A percentile compares a stretch with the other conserved stretches of the same genome.
phyloP scores from a whole-genome alignment of 441 rosid species.

The Flueggea neowawraea region DNA sequence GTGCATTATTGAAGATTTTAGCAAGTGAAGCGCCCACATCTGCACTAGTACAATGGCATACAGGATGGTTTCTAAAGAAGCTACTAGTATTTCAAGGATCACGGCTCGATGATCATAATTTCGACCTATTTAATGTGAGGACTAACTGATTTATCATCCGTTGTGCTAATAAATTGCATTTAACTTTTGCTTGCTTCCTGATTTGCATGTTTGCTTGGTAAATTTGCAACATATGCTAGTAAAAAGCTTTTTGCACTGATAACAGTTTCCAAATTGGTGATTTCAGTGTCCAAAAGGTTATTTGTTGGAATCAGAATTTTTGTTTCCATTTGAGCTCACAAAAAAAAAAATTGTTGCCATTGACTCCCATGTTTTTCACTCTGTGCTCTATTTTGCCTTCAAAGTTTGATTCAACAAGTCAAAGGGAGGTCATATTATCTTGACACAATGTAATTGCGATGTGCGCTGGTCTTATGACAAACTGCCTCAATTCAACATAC shows the following conservation, averaged over 20 bases:
- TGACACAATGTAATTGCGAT: no score
- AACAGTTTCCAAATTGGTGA: no score
- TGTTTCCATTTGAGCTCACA: not conserved
- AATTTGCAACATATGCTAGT: no score
- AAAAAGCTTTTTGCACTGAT: no score
- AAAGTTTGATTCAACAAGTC: no score
- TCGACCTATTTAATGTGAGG: constrained; percentile 53
- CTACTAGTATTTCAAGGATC: constrained; percentile 34
- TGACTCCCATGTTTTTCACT: not conserved
- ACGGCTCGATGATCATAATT: constrained; percentile 28
- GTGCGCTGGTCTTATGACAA: no score
- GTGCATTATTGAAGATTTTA: constrained; percentile 44
- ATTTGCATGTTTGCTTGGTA: not conserved
- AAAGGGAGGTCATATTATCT: no score
- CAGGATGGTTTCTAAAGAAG: constrained; percentile 55
- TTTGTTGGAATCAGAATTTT: not conserved
- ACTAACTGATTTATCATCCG: constrained; percentile 2
- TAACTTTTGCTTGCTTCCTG: not conserved
- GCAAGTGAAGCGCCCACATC: constrained; percentile 34
- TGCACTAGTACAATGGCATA: constrained; percentile 35
- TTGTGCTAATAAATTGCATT: not conserved
- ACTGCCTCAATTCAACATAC: no score
- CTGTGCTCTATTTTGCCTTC: no score
- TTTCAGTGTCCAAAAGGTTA: no score
- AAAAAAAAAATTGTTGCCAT: not conserved